Conservation (phyloP, 495 filamentous ascomycete species). For the Durotheca rogersii region DNA sequence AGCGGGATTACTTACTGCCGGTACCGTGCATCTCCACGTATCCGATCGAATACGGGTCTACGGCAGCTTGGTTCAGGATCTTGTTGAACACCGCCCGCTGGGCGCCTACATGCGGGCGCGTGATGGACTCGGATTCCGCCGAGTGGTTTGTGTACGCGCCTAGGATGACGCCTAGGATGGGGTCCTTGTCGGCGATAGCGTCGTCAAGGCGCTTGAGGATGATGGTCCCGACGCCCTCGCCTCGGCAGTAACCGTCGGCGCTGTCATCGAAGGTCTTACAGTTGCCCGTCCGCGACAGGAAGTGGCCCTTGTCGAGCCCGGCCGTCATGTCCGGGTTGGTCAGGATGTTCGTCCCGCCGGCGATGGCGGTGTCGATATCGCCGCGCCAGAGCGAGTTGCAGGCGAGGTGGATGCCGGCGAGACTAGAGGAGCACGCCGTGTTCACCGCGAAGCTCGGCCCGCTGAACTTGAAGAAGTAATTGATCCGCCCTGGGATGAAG, state of each 20-base stretch:
- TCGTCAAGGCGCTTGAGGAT: conserved; percentile 52
- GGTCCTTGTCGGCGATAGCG: conserved; percentile 44
- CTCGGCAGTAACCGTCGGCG: conserved; percentile 62
- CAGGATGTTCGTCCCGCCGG: conserved; percentile 65
- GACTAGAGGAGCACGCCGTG: conserved; percentile 50
- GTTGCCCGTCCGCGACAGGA: conserved; percentile 32
- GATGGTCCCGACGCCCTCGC: conserved; percentile 56
- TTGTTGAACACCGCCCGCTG: conserved; percentile 47
- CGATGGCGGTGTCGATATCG: conserved; percentile 62
- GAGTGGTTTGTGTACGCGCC: conserved; percentile 49
- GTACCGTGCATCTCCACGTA: conserved; percentile 50
- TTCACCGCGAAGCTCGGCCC: conserved; percentile 44
- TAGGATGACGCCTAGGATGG: conserved; percentile 54
- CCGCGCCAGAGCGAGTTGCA: conserved; percentile 63
- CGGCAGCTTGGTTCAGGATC: conserved; percentile 38
- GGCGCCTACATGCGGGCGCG: conserved; percentile 43
- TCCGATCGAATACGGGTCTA: conserved; percentile 40
- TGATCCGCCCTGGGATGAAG: conserved; percentile 54
- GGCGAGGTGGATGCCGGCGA: conserved; percentile 44
- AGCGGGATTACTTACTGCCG: too few relatives aligned
- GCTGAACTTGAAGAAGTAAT: conserved; percentile 47
- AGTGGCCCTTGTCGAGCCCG: conserved; percentile 49
- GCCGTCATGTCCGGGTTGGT: conserved; percentile 72
- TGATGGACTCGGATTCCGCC: conserved; percentile 48
- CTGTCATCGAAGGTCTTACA: conserved; percentile 30